phyloP scores from a whole-genome alignment of 2,329 filamentous ascomycete genomes.

The Aspergillus caelatus region DNA sequence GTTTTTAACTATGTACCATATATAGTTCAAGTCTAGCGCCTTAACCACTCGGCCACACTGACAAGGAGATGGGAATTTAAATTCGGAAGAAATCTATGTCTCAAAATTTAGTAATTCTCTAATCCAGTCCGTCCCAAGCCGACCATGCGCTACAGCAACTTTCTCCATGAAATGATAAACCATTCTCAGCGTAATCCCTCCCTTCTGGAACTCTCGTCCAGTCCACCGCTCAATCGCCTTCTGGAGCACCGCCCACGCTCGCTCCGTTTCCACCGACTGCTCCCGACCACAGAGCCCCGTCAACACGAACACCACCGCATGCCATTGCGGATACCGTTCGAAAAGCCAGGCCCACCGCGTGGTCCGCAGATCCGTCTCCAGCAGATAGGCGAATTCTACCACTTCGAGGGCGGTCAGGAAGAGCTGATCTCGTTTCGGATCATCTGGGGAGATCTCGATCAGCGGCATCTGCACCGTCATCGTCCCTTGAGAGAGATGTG shows the following conservation, averaged over 20 bases:
- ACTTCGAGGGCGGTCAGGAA: neutral
- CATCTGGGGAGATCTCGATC: neutral
- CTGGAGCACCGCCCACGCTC: neutral
- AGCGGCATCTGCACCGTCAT: neutral
- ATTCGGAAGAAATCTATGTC: rapidly evolving
- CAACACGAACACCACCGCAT: neutral
- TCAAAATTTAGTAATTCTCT: no score
- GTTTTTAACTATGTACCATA: no score
- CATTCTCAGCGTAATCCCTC: neutral
- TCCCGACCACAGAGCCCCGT: neutral
- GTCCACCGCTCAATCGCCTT: neutral
- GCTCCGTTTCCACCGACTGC: neutral
- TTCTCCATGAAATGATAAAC: neutral
- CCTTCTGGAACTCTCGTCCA: neutral
- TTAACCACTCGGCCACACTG: no score
- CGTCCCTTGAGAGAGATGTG: neutral
- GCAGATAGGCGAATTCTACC: neutral
- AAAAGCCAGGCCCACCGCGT: neutral
- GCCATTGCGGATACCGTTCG: neutral
- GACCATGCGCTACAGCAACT: neutral
- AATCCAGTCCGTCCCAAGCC: neutral
- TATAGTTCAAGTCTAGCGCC: no score
- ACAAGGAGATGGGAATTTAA: rapidly evolving
- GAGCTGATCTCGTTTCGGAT: neutral
- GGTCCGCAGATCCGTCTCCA: neutral